Base-by-base conservation (phyloP, 2,329 filamentous ascomycete genomes). In the Pseudocercospora macadamiae region DNA sequence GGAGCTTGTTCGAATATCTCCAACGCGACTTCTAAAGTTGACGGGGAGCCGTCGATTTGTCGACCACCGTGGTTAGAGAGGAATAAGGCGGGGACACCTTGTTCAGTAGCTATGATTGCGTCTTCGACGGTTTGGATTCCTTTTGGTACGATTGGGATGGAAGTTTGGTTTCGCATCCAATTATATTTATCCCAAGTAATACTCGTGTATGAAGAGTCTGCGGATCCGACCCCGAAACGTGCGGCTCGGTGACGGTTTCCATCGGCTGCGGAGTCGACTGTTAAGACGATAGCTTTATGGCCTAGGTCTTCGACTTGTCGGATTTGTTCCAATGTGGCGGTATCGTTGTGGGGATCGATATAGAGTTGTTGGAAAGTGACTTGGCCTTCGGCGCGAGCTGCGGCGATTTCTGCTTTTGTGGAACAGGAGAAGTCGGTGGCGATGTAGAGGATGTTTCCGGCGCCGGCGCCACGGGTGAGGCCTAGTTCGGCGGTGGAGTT, bases 1-100 rank as follows among this genome's bases (percentile, higher is more conserved):
- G 75, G 76, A 5, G 68, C 73, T 28, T 73, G 62, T 32, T 84
- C 86, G 73, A 90, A 87, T 57, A 92, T 88, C 62, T 91, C 89
- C 10, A 90, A 83, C 3, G 89, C 89, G 52, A 93, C 86, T 68
- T 95, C 90, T 12, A 88, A 85, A 1, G 87, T 85, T 0, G 83
- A 88, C 0, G 88, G 87, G 2, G 81, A 79, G 23, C 79, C 52
- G 73, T 77, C 75, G 51, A 75, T 47, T 70, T 86, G 83, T n/a
- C 83, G 71, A 5, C 78, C 79, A 8, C 82, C 83, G 66, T 86
- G 83, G 64, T 86, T 86, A 4, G 63, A 67, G 32, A 79, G 81
- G 4, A 85, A 79, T 70, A 83, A 75, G 1, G 78, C 80, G 26
- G 78, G 70, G 19, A 75, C 74, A 6, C 74, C 77, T 23, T 75